Base-by-base conservation (phyloP, 495 filamentous ascomycete species). In the Tetracladium marchalianum region DNA sequence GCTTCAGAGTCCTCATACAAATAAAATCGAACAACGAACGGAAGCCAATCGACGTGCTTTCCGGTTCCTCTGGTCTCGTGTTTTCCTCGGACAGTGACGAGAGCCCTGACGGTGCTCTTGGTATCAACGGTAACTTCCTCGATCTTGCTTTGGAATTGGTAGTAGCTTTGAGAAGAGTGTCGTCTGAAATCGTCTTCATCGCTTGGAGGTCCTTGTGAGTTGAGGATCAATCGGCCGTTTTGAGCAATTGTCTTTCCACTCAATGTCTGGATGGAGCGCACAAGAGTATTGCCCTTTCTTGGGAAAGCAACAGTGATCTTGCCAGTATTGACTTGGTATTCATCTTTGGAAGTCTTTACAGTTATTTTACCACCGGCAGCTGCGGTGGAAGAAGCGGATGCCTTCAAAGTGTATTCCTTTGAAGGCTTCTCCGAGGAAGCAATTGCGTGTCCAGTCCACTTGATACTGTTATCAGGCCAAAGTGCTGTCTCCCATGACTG, bases 361-460 rank as follows among this genome's bases (percentile, higher is more conserved):
- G 24, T 42, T 4, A 9, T 7, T 27, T 27, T 27, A 27, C 22
- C 22, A 27, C 22, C 22, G 22, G 22, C 22, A 27, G 22, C 22
- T 27, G 22, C 22, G 3, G 22, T 7, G 22, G 22, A 27, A 7
- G 44, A 6, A 34, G 47, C 22, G 19, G 1, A 17, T 9, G 41
- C 57, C 0, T 46, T 55, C 24, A 65, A 31, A 10, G 40, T 61
- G 39, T 61, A 65, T 5, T 31, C 43, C 19, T 54, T 49, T 13
- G 51, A 47, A 11, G 54, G 35, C 1, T 48, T 53, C 2, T 53
- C 50, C 7, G 53, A 54, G 22, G 50, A 54, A 8, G 58, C 51
- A 24, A 72, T 44, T 11, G 69, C 66, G 45, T 70, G 67, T 0
- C 62, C 66, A 2, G 65, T 67, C 69, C 69, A 72, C 58, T 72